phyloP scores from a whole-genome alignment of 768 basidiomycete genomes.

The Pleurotus citrinopileatus region DNA sequence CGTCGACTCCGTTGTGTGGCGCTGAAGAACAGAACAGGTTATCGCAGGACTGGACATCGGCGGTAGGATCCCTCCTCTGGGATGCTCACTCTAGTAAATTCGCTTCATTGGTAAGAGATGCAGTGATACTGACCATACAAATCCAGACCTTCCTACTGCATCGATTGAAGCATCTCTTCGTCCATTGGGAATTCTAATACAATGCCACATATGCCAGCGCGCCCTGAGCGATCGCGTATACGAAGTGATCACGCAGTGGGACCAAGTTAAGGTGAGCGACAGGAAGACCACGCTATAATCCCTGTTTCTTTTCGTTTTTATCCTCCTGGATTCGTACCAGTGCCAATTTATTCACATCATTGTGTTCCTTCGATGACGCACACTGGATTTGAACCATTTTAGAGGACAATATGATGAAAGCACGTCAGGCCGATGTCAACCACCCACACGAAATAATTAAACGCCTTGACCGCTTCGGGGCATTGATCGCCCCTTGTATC shows the following conservation, averaged over 20 bases:
- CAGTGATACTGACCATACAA: no score
- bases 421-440: no score
- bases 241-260: slow-evolving; percentile 49
- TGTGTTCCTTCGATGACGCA: no score
- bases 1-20: slow-evolving; percentile 20
- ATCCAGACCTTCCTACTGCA: slow-evolving; percentile 44
- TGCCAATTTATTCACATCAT: no score
- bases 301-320: no score
- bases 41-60: slow-evolving; percentile 28
- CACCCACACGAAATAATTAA: no score
- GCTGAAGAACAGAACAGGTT: slow-evolving; percentile 23
- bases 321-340: no score
- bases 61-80: slow-evolving; percentile 24
- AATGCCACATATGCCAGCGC: slow-evolving; percentile 42
- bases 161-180: slow-evolving; percentile 46
- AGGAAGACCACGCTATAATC: no score
- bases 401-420: no score
- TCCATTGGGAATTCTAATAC: slow-evolving; percentile 44
- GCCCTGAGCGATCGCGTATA: slow-evolving; percentile 44
- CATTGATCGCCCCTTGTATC: no score
- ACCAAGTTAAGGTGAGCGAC: slow-evolving; percentile 45
- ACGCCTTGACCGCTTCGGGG: no score
- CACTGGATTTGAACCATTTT: no score
- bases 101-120: neutral
- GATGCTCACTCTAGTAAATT: slow-evolving; percentile 22